Evolutionary conservation across 1,284 basidiomycete genomes (phyloP).

Genomic region (Puccinia hordei): DNA sequence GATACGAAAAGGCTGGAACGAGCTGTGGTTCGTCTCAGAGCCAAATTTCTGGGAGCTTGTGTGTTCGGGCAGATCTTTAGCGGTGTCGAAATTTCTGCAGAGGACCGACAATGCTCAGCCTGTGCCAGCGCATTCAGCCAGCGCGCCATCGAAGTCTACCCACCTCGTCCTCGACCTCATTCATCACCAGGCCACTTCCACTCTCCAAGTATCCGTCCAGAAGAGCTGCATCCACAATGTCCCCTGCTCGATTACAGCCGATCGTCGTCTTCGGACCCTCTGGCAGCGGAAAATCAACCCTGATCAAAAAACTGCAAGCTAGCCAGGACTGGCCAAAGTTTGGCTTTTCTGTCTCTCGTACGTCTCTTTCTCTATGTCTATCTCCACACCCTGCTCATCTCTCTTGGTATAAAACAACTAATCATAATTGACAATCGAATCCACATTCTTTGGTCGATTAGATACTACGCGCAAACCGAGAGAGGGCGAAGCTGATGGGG

Average conservation of each 20-base stretch:
- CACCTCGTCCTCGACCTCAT: no score
- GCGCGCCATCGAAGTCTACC: no score
- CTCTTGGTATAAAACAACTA: not conserved
- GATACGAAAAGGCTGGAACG: no score
- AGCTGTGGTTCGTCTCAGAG: no score
- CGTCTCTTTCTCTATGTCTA: conserved; percentile 57
- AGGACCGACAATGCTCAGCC: no score
- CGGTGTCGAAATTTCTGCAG: no score
- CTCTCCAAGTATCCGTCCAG: no score
- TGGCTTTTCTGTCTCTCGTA: conserved; percentile 92
- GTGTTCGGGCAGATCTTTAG: no score
- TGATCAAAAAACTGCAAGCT: conserved; percentile 79
- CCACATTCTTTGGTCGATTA: conserved; percentile 59
- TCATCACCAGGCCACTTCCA: no score
- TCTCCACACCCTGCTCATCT: conserved; percentile 36
- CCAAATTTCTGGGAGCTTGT: no score
- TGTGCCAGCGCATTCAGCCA: no score
- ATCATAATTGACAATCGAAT: no score
- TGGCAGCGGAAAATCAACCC: conserved; percentile 91
- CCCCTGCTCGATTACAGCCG: conserved; percentile 59
- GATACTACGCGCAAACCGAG: conserved; percentile 89
- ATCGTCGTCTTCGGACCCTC: conserved; percentile 80
- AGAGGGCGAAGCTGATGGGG: conserved; percentile 76
- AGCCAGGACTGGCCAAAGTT: conserved; percentile 74
- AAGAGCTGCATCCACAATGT: not conserved